Evolutionary conservation across 192 early-diverging fungal genomes (phyloP), one percentile per base, ranked within the genome.

Genomic region (Pilaira anomala): DNA sequence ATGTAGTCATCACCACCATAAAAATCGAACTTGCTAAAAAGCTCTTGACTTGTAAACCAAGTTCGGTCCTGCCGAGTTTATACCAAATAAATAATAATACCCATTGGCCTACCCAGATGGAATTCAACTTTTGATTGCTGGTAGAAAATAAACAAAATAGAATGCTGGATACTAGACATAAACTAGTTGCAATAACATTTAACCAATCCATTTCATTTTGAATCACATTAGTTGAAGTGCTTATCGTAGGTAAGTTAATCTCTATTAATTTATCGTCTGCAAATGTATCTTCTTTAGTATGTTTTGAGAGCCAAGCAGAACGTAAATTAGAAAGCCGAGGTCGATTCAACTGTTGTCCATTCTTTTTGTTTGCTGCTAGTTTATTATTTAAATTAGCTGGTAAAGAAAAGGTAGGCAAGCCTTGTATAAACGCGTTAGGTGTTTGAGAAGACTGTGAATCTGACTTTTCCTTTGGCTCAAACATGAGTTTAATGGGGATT

Each of bases 251-350:
- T 6, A 58, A 42, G 12, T 14, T 22, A 25, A 58, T 58, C 11
- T 58, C 21, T n/a, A 58, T 24, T 16, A 7, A n/a, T 22, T 58
- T 19, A 18, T 58, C 39, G 14, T 58, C 44, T 18, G 44, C 13
- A 30, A 18, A 28, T 26, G 42, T 18, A 22, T 25, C 22, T 19
- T 48, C 59, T 48, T 48, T 48, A 28, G 28, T 45, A 12, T 44
- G 41, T 22, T 46, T 22, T 6, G 49, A 52, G 25, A 44, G 25
- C 62, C 62, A 63, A 7, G 62, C 22, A 16, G 62, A 63, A 1
- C 62, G 48, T 42, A 63, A 11, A 40, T 40, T 51, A 1, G 48
- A 18, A 18, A 63, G 16, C 7, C 62, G 51, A 13, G 62, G 62
- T 39, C 62, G 7, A 21, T 6, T 39, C 14, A 36, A 36, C 33